Percentiles rank a stretch among this genome's conserved stretches.
phyloP scores from a whole-genome alignment of 345 rosid species.

The Cardamine chenopodiifolia region DNA sequence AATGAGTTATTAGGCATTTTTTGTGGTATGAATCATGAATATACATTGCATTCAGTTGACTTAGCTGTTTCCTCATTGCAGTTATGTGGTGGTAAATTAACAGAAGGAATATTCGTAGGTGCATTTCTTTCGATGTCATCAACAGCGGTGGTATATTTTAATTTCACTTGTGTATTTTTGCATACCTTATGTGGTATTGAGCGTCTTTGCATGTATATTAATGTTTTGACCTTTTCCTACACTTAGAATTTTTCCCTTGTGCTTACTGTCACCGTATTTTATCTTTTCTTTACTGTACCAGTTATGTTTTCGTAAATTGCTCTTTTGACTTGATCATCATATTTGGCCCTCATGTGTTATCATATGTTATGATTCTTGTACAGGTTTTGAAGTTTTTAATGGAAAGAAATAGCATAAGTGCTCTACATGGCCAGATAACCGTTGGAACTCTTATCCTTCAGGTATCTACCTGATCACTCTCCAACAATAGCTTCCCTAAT shows the following conservation, averaged over 20 bases:
- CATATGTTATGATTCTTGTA: slow-evolving; percentile 25
- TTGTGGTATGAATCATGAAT: slow-evolving; percentile 10
- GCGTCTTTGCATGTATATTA: not conserved
- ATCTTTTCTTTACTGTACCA: not conserved
- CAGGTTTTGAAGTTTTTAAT: slow-evolving; percentile 88
- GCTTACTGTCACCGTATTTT: not conserved
- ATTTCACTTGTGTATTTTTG: slow-evolving; percentile 17
- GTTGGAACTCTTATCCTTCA: slow-evolving; percentile 90
- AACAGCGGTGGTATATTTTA: slow-evolving; percentile 80
- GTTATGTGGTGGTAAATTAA: slow-evolving; percentile 89
- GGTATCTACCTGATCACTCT: slow-evolving; percentile 46
- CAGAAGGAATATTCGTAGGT: slow-evolving; percentile 92
- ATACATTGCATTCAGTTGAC: slow-evolving; percentile 28
- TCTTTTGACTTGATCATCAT: slow-evolving; percentile 18
- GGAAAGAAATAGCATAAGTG: slow-evolving; percentile 79
- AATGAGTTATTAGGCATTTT: not conserved
- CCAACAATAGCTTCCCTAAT: not conserved
- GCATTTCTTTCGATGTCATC: slow-evolving; percentile 93
- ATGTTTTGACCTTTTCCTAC: slow-evolving; percentile 10
- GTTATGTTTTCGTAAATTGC: slow-evolving; percentile 18
- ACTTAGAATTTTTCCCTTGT: not conserved
- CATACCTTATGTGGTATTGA: slow-evolving; percentile 14
- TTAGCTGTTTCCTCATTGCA: slow-evolving; percentile 48
- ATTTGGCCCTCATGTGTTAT: slow-evolving; percentile 8
- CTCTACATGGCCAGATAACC: slow-evolving; percentile 88